Percentiles rank a stretch among this genome's conserved stretches.
These are phyloP conservation scores for Candida odintsovae DNA, from an alignment of 805 yeast species.

Conservation along the genomic window DNA sequence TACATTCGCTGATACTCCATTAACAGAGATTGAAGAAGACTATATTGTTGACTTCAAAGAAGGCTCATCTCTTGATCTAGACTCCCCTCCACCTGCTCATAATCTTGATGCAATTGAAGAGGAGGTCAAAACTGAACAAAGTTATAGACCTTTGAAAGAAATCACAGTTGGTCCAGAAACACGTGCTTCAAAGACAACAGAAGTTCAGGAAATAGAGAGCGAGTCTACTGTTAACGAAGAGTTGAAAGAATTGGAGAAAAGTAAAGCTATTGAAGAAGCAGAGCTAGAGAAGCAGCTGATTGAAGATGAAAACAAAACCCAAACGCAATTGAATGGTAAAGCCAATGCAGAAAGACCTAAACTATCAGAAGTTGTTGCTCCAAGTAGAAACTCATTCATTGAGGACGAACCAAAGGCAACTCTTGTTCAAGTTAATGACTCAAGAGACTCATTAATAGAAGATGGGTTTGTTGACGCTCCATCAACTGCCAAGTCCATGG, in stretches of 20 bases:
- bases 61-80: not conserved
- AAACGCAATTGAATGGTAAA: not conserved
- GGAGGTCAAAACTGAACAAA: not conserved
- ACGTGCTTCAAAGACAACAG: not conserved
- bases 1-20: conserved; percentile 13
- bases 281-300: not conserved
- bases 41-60: conserved; percentile 8
- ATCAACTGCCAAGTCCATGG: conserved; percentile 22
- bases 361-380: not conserved
- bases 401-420: not conserved
- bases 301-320: not conserved
- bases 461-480: conserved; percentile 15
- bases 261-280: not conserved
- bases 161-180: not conserved
- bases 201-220: not conserved
- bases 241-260: not conserved
- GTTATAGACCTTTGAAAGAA: not conserved
- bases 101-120: not conserved
- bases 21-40: conserved; percentile 19
- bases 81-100: not conserved
- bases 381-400: not conserved
- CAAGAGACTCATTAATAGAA: not conserved
- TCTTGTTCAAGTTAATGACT: not conserved
- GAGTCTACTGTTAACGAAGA: not conserved
- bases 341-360: not conserved